A percentile compares a stretch with the other conserved stretches of the same genome.
phyloP scores from a whole-genome alignment of 768 basidiomycete species.

The Tricholoma furcatifolium region DNA sequence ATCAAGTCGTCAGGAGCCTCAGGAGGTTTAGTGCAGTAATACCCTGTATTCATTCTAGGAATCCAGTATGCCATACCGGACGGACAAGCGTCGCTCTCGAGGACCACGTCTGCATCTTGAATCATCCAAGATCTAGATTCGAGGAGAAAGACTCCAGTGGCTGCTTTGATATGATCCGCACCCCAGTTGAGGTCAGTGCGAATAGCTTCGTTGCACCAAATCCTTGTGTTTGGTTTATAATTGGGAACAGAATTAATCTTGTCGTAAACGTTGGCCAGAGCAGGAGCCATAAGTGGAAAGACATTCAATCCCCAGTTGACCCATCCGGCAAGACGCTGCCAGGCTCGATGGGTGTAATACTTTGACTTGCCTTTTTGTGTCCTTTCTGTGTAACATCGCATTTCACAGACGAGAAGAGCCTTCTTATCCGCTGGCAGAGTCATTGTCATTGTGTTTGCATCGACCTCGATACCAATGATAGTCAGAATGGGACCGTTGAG shows the following conservation, averaged over 20 bases:
- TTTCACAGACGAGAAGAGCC: constrained; percentile 17
- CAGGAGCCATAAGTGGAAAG: too few species aligned
- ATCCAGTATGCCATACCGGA: not conserved
- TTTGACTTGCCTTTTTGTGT: too few species aligned
- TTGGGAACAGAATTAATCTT: too few species aligned
- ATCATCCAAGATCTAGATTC: not conserved
- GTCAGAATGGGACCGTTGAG: constrained; percentile 26
- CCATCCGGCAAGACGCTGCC: too few species aligned
- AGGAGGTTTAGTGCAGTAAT: not conserved
- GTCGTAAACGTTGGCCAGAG: not conserved
- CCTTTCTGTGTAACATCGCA: not conserved
- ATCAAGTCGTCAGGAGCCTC: not conserved
- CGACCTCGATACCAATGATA: constrained; percentile 40
- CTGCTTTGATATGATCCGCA: not conserved
- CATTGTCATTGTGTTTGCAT: constrained; percentile 30
- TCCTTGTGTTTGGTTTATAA: not conserved
- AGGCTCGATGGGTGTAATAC: not conserved
- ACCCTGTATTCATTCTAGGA: not conserved
- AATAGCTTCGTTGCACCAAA: not conserved
- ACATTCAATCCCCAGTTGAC: too few species aligned
- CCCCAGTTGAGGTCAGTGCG: not conserved
- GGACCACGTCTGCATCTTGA: not conserved
- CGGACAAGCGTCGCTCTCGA: not conserved
- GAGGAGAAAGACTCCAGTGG: not conserved
- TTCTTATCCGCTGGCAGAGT: constrained; percentile 1